Percentiles rank a stretch among this genome's conserved stretches.
These are phyloP conservation scores for Fusarium secorum DNA, from an alignment of 2,329 filamentous ascomycete species.

Conservation along the genomic window DNA sequence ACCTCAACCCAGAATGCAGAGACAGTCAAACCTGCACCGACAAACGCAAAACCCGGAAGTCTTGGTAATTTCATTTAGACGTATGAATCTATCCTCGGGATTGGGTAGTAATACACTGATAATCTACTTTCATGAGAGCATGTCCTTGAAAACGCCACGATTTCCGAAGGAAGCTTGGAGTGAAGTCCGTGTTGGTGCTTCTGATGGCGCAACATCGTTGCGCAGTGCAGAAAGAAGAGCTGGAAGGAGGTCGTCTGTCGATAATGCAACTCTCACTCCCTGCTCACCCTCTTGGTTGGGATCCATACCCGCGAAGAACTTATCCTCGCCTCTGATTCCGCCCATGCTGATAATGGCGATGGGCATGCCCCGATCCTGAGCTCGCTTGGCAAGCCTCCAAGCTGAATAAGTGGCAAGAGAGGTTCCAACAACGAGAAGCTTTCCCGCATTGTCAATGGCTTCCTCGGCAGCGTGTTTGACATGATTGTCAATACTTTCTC, in stretches of 20 bases:
- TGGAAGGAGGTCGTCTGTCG: conserved; percentile 66
- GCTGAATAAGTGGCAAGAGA: conserved; percentile 95
- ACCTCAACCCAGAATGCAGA: conserved; percentile 11
- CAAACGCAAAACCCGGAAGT: conserved; percentile 42
- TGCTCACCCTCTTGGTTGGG: conserved; percentile 58
- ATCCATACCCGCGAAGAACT: conserved; percentile 68
- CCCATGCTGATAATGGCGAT: conserved; percentile 89
- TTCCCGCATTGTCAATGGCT: conserved; percentile 78
- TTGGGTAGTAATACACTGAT: conserved; percentile 31
- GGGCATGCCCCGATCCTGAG: conserved; percentile 82
- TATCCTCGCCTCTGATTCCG: conserved; percentile 82
- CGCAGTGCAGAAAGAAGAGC: conserved; percentile 62
- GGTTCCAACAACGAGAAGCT: conserved; percentile 83
- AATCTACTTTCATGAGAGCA: conserved; percentile 59
- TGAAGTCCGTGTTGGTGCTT: conserved; percentile 8
- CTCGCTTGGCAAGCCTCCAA: conserved; percentile 86
- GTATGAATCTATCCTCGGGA: conserved; percentile 16
- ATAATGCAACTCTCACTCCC: conserved; percentile 65
- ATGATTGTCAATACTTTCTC: conserved; percentile 76
- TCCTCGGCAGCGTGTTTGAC: conserved; percentile 81
- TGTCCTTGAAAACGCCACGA: conserved; percentile 61
- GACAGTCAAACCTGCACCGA: conserved; percentile 35
- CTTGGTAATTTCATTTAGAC: conserved; percentile 62
- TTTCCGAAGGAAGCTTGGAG: conserved; percentile 34
- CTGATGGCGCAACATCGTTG: conserved; percentile 33